Base-by-base conservation (phyloP, 2,329 filamentous ascomycete species). In the Mycocentrospora acerina region DNA sequence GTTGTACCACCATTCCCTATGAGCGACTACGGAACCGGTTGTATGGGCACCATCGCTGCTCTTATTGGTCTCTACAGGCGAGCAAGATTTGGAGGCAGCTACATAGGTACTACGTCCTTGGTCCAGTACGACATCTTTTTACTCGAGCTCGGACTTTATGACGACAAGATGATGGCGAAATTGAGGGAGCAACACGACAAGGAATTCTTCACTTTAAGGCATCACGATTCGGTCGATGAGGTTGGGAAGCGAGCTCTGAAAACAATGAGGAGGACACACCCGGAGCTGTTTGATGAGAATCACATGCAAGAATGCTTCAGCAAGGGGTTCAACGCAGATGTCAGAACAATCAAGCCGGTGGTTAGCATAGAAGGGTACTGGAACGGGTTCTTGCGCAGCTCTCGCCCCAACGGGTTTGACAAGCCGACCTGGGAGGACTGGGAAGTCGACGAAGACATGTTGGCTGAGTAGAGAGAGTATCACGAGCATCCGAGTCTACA, bases 61-160 rank as follows among this genome's bases (percentile, higher is more conserved):
- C 61, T 88, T 24, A 74, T 75, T 0, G 84, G 82, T 1, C 71
- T 88, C 7, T 81, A 80, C 53, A 75, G 77, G 51, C 75, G 85
- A 22, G 78, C 83, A 0, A 81, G 75, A 7, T 62, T 68, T 10
- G 84, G 84, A 13, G 84, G 84, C 1, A 85, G 81, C 1, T 86
- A 83, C 72, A 72, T 81, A 41, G 82, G 82, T 32, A 80, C 77
- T 35, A 79, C 77, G 0, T 83, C 80, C 2, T 70, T 87, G 13
- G 73, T 82, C 54, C 83, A 87, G 52, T 87, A 87, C 57, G 82
- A 88, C 46, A 72, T 86, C 1, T 74, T 84, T 2, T 73, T 87
- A 15, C 77, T 86, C 53, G 73, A 76, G 13, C 71, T 80, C 0
- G 83, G 83, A 1, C 62, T 78, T 26, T 79, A 85, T 44, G 69